Evolutionary conservation across 2,329 filamentous ascomycete species (phyloP).

Genomic region (Simplicillium sp.): DNA sequence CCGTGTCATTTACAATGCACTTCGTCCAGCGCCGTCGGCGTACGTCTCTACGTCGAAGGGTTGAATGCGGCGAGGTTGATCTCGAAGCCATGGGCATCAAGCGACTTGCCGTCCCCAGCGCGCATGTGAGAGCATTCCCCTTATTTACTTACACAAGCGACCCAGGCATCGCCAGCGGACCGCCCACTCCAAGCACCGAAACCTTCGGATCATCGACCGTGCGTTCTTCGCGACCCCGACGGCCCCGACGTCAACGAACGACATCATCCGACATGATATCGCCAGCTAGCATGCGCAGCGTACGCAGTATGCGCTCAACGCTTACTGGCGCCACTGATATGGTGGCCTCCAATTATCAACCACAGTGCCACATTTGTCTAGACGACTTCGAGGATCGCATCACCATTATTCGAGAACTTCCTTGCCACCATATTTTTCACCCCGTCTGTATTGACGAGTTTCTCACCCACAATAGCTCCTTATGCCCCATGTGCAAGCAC

Average conservation of each 20-base stretch:
- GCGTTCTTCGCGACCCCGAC: slow-evolving; percentile 17
- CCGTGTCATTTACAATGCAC: slow-evolving; percentile 66
- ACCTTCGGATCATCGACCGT: slow-evolving; percentile 17
- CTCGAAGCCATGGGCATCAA: slow-evolving; percentile 81
- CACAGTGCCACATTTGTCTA: slow-evolving; percentile 83
- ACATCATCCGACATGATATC: slow-evolving; percentile 16
- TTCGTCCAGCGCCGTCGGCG: slow-evolving; percentile 65
- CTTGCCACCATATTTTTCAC: slow-evolving; percentile 90
- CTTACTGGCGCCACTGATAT: slow-evolving; percentile 23
- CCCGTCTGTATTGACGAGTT: slow-evolving; percentile 86
- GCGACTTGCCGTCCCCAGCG: slow-evolving; percentile 63
- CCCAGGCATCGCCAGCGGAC: slow-evolving; percentile 26
- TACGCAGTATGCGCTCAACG: slow-evolving; percentile 28
- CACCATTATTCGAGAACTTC: slow-evolving; percentile 72
- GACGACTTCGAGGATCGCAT: slow-evolving; percentile 63
- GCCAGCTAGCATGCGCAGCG: slow-evolving; percentile 13
- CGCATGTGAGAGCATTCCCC: slow-evolving; percentile 65
- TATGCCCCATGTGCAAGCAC: slow-evolving; percentile 87
- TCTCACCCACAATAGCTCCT: slow-evolving; percentile 65
- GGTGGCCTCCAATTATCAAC: slow-evolving; percentile 56
- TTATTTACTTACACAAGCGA: slow-evolving; percentile 66
- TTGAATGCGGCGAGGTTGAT: slow-evolving; percentile 72
- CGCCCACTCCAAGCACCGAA: slow-evolving; percentile 24
- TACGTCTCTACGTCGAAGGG: slow-evolving; percentile 55
- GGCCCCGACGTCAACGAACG: slow-evolving; percentile 18